phyloP scores from a whole-genome alignment of 495 filamentous ascomycete genomes.

The Neurospora tetraspora region DNA sequence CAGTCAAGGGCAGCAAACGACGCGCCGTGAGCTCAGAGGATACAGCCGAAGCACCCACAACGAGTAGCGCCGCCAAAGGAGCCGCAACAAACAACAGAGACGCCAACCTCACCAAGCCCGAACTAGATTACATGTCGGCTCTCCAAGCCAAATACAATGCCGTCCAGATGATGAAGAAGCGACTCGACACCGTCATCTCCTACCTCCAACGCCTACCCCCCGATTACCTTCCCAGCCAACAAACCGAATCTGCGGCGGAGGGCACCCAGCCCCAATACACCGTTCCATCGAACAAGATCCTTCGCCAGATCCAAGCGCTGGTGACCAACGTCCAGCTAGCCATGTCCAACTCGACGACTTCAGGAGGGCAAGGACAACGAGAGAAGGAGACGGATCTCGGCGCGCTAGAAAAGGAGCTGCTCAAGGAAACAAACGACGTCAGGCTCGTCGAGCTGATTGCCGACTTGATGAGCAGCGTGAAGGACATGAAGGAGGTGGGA shows the following conservation, averaged over 20 bases:
- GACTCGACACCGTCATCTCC: conserved; percentile 68
- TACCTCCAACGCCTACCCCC: conserved; percentile 70
- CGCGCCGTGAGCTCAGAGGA: conserved; percentile 27
- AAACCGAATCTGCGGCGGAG: conserved; percentile 8
- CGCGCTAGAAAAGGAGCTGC: conserved; percentile 46
- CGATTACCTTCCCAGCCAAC: conserved; percentile 41
- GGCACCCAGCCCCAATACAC: conserved; percentile 32
- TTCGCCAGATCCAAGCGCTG: conserved; percentile 56
- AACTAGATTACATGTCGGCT: conserved; percentile 59
- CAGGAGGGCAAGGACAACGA: neutral
- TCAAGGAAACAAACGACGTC: conserved; percentile 69
- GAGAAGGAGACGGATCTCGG: conserved; percentile 28
- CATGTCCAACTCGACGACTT: conserved; percentile 24
- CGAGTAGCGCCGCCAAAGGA: conserved; percentile 16
- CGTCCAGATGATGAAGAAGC: conserved; percentile 78
- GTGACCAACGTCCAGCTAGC: conserved; percentile 52
- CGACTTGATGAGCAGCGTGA: conserved; percentile 54
- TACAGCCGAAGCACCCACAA: conserved; percentile 13
- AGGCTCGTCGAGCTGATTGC: conserved; percentile 61
- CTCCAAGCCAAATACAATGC: conserved; percentile 86
- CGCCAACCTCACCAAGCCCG: conserved; percentile 55
- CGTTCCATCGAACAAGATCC: conserved; percentile 50
- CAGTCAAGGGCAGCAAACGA: conserved; percentile 37
- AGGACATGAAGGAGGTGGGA: conserved; percentile 57
- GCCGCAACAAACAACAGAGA: conserved; percentile 23